These are phyloP conservation scores for Golubevia sp. DNA, from an alignment of 1,284 basidiomycete species.

Conservation along the genomic window DNA sequence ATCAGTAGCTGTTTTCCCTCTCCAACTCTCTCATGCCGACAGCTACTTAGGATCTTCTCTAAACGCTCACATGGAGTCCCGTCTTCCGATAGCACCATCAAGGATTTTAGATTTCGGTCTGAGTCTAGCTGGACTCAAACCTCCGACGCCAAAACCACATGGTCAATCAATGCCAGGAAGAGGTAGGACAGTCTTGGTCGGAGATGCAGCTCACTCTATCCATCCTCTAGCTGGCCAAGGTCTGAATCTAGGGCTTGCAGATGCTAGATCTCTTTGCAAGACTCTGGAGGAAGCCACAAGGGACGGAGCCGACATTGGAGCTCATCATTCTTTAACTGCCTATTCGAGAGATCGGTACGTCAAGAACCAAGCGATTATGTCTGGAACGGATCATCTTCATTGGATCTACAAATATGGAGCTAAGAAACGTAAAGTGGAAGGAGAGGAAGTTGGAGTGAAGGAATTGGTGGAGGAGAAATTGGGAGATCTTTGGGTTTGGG, in stretches of 20 bases:
- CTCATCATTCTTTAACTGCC: constrained; percentile 32
- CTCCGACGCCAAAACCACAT: neutral
- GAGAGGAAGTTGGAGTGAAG: constrained; percentile 18
- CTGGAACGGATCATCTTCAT: constrained; percentile 53
- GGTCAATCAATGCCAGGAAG: constrained; percentile 65
- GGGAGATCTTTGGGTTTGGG: constrained; percentile 41
- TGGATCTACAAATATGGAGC: constrained; percentile 38
- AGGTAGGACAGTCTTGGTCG: constrained; percentile 81
- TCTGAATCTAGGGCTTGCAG: constrained; percentile 86
- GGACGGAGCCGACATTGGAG: constrained; percentile 47
- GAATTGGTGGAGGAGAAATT: constrained; percentile 23
- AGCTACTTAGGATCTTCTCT: constrained; percentile 72
- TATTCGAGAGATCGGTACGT: constrained; percentile 49
- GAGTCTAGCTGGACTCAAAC: neutral
- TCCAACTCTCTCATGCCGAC: constrained; percentile 85
- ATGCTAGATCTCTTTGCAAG: constrained; percentile 64
- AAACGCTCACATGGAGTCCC: neutral
- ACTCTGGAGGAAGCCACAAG: constrained; percentile 23
- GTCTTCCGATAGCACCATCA: neutral
- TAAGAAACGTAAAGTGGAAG: neutral
- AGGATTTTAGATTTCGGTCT: constrained; percentile 12
- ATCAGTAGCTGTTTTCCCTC: constrained; percentile 87
- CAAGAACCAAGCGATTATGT: constrained; percentile 53
- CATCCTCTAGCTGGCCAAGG: constrained; percentile 99
- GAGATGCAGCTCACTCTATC: constrained; percentile 92